Conservation (phyloP, 805 yeast genomes). For the Maudiozyma serrabonitensis region DNA sequence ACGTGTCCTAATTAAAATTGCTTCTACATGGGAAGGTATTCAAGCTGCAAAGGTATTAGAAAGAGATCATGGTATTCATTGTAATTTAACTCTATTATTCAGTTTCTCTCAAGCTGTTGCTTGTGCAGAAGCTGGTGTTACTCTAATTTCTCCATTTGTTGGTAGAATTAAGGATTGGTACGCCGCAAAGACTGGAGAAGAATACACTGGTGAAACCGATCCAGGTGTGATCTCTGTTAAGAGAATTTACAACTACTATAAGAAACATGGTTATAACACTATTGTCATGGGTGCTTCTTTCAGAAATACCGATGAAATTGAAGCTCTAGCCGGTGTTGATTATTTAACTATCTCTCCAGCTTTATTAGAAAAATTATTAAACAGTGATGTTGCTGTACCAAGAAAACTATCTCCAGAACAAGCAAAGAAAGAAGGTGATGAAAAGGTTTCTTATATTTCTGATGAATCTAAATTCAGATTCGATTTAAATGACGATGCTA, state of each 20-base stretch:
- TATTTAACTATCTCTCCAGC: constrained; percentile 91
- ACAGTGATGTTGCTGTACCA: constrained; percentile 74
- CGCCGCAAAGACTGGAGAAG: constrained; percentile 88
- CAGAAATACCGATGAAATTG: constrained; percentile 94
- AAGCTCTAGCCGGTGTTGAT: constrained; percentile 95
- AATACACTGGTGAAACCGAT: constrained; percentile 65
- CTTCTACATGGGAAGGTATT: constrained; percentile 99
- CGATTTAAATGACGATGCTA: constrained; percentile 85
- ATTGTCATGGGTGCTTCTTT: constrained; percentile 99
- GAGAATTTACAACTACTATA: constrained; percentile 91
- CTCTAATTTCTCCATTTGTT: constrained; percentile 96
- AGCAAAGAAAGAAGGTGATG: constrained; percentile 42
- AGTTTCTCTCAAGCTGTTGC: constrained; percentile 97
- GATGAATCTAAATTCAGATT: constrained; percentile 87
- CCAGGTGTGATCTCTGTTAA: constrained; percentile 95
- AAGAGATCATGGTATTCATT: constrained; percentile 80
- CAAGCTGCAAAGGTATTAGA: constrained; percentile 97
- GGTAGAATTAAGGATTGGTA: constrained; percentile 99
- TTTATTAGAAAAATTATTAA: constrained; percentile 77
- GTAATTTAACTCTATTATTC: constrained; percentile 91
- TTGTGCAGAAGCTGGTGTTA: constrained; percentile 93
- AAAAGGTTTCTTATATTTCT: constrained; percentile 71
- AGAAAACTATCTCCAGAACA: constrained; percentile 60
- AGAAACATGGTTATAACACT: constrained; percentile 91
- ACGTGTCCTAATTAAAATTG: constrained; percentile 88